These are phyloP conservation scores for Warburgia ugandensis DNA, from an alignment of 164 flowering plant genomes.

Conservation along the genomic window DNA sequence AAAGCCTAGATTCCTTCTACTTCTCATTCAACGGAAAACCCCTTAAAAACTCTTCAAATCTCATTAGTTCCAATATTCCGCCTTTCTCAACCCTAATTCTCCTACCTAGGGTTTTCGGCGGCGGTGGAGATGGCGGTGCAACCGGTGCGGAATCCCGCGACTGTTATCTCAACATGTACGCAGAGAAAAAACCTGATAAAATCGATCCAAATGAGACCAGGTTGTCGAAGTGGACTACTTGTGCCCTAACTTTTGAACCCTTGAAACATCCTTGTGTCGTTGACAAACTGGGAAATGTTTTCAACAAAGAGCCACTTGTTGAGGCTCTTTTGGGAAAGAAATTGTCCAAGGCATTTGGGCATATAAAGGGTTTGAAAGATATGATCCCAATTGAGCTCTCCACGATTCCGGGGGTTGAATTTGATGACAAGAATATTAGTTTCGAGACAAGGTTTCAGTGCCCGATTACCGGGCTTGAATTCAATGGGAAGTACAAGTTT, in stretches of 20 bases:
- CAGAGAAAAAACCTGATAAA: slow-evolving; percentile 82
- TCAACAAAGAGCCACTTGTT: slow-evolving; percentile 80
- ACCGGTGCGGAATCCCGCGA: slow-evolving; percentile 97
- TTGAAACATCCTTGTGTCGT: slow-evolving; percentile 68
- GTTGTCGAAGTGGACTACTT: slow-evolving; percentile 69
- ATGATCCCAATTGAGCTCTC: slow-evolving; percentile 57
- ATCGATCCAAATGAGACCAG: slow-evolving; percentile 86
- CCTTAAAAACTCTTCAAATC: background rate
- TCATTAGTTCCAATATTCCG: background rate
- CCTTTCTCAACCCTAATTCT: slow-evolving; percentile 35
- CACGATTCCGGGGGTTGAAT: slow-evolving; percentile 32
- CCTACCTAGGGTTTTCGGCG: slow-evolving; percentile 44
- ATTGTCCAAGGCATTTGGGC: slow-evolving; percentile 59
- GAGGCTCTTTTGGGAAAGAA: slow-evolving; percentile 69
- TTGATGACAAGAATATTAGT: slow-evolving; percentile 10
- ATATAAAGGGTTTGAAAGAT: slow-evolving; percentile 85
- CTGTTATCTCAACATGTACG: slow-evolving; percentile 95
- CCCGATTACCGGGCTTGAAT: slow-evolving; percentile 73
- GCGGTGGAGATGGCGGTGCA: slow-evolving; percentile 96
- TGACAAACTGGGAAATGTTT: slow-evolving; percentile 71
- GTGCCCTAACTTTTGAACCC: slow-evolving; percentile 72
- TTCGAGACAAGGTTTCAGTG: slow-evolving; percentile 60
- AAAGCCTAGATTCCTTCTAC: slow-evolving; percentile 3
- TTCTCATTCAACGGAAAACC: background rate
- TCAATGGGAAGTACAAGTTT: slow-evolving; percentile 85